Conservation (phyloP, 1,284 basidiomycete genomes). For the Papiliotrema laurentii region DNA sequence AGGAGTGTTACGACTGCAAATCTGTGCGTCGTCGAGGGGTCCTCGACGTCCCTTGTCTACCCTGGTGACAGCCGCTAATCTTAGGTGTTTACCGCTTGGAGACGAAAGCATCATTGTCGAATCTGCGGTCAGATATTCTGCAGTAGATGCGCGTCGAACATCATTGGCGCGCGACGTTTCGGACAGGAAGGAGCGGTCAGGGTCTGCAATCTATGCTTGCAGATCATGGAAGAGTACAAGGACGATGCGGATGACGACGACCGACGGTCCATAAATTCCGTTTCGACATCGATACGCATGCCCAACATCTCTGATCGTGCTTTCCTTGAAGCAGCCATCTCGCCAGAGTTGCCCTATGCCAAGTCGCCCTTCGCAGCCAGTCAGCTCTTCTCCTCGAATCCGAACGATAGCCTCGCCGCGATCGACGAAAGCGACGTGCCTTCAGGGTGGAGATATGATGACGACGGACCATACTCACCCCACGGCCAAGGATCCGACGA, state of each 20-base stretch:
- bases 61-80: too few species aligned
- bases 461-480: slow-evolving; percentile 34
- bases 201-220: slow-evolving; percentile 89
- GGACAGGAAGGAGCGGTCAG: slow-evolving; percentile 88
- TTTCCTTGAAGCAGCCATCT: slow-evolving; percentile 46
- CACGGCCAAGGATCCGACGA: slow-evolving; percentile 37
- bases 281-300: slow-evolving; percentile 29
- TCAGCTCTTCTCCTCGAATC: slow-evolving; percentile 60
- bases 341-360: slow-evolving; percentile 45
- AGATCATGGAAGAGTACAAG: slow-evolving; percentile 71
- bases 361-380: slow-evolving; percentile 85
- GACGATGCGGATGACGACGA: slow-evolving; percentile 58
- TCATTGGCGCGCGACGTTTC: slow-evolving; percentile 91
- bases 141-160: slow-evolving; percentile 91
- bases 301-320: slow-evolving; percentile 28
- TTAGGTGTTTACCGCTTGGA: slow-evolving; percentile 86
- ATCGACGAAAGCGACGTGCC: slow-evolving; percentile 41
- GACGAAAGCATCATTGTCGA: slow-evolving; percentile 89
- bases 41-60: too few species aligned
- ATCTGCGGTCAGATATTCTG: slow-evolving; percentile 92
- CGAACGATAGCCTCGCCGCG: slow-evolving; percentile 37
- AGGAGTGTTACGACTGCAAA: slow-evolving; percentile 89
- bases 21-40: slow-evolving; percentile 28
- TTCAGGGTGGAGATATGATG: slow-evolving; percentile 21
- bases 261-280: slow-evolving; percentile 38